Evolutionary conservation across 345 rosid genomes (phyloP).

Genomic region (Kernera saxatilis): DNA sequence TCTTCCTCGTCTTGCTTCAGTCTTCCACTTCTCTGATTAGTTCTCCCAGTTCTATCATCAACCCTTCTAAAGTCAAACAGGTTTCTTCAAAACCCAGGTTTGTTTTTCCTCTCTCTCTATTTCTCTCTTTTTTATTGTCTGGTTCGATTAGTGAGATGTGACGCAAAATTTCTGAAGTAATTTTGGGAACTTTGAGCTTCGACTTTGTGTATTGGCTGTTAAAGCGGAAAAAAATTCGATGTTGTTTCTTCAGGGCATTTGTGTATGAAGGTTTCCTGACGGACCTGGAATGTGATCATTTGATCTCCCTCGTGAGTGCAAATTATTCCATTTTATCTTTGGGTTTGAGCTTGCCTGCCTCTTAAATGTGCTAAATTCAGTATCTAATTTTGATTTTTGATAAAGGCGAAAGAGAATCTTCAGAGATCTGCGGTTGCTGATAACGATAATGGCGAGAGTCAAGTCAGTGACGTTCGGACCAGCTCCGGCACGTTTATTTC

Average conservation of each 20-base stretch:
- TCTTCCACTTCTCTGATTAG: slow-evolving; percentile 39
- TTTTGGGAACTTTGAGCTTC: slow-evolving; percentile 2
- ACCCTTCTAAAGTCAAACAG: slow-evolving; percentile 83
- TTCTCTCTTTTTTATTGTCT: background rate
- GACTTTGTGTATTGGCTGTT: background rate
- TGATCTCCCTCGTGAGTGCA: slow-evolving; percentile 72
- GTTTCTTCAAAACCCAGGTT: slow-evolving; percentile 86
- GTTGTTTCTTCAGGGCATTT: slow-evolving; percentile 54
- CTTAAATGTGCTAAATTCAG: background rate
- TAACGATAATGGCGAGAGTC: slow-evolving; percentile 73
- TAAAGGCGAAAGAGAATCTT: slow-evolving; percentile 78
- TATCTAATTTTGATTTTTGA: background rate
- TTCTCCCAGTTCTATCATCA: slow-evolving; percentile 59
- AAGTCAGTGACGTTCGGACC: slow-evolving; percentile 81
- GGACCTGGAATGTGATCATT: slow-evolving; percentile 90
- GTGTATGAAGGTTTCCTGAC: slow-evolving; percentile 90
- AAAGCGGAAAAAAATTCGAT: background rate
- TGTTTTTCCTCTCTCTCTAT: background rate
- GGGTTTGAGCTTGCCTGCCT: background rate
- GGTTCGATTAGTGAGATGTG: background rate
- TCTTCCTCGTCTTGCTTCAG: slow-evolving; percentile 37
- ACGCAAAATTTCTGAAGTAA: background rate
- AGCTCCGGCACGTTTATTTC: slow-evolving; percentile 95
- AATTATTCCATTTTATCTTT: background rate
- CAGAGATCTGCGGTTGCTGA: slow-evolving; percentile 96